Base-by-base conservation (phyloP, 441 rosid genomes). In the Arabidopsis lyrata region DNA sequence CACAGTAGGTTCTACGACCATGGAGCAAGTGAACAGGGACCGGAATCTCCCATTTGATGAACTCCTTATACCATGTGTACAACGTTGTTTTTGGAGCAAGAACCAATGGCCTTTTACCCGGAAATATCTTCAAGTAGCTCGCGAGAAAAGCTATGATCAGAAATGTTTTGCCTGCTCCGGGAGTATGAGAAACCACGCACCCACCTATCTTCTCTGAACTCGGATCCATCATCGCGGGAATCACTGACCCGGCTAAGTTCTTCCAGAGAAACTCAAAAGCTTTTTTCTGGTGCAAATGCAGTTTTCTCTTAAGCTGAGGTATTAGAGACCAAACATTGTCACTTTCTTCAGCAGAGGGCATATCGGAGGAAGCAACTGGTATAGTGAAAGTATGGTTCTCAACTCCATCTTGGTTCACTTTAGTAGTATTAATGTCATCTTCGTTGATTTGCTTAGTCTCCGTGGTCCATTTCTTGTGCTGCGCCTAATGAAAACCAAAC, bases 31-130 rank as follows among this genome's bases (percentile, higher is more conserved):
- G 93, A 78, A 90, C 96, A 0, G 98, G 98, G 18, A 95, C 66
- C 0, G 98, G 92, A 57, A 86, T 88, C 67, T 90, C 70, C 99
- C 98, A 95, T 82, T 95, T 95, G 50, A 88, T 89, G 72, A 95
- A 92, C 81, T 95, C 99, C 75, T 95, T 95, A 82, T 95, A 83
- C 99, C 99, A 92, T 47, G 97, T 95, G 69, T 90, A 95, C 32
- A 92, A 81, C 22, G 99, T 92, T 65, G 99, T 92, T 82, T 95
- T 92, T 0, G 99, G 99, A 61, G 99, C 97, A 73, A 95, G 98
- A 64, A 92, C 85, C 50, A 95, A 77, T 18, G 98, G 99, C 39
- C 95, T 85, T 78, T 86, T 89, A 63, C 91, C 96, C 0, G 99
- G 99, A 77, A 90, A 92, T 75, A 95, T 61, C 84, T 84, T 90